Percentiles rank a stretch among this genome's conserved stretches.
phyloP scores from a whole-genome alignment of 495 filamentous ascomycete species.

The Xylaria sp. region DNA sequence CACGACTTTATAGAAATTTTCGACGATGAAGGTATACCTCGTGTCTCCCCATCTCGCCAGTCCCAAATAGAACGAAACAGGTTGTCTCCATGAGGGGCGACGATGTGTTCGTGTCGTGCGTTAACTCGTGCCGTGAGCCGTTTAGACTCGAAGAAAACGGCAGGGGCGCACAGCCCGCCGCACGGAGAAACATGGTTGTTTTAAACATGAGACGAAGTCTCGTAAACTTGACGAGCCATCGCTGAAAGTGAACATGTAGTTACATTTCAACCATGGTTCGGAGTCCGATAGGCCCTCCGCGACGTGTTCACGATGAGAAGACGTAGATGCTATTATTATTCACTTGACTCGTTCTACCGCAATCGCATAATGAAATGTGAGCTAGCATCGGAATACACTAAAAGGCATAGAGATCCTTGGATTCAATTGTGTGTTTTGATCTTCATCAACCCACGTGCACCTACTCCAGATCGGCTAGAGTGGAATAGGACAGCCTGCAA shows the following conservation, averaged over 20 bases:
- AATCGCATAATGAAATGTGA: neutral
- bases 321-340: neutral
- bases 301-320: neutral
- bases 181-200: conserved; percentile 12
- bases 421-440: neutral
- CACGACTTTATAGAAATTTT: conserved; percentile 35
- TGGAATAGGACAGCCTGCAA: neutral
- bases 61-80: neutral
- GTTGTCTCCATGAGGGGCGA: neutral
- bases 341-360: neutral
- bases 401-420: neutral
- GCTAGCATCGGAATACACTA: neutral
- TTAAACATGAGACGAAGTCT: conserved; percentile 22
- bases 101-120: neutral
- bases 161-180: conserved; percentile 6
- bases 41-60: neutral
- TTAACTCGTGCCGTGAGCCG: neutral
- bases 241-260: neutral
- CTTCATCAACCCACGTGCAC: neutral
- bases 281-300: neutral
- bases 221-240: neutral
- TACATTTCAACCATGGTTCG: neutral
- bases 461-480: neutral
- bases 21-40: neutral
- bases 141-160: neutral